Evolutionary conservation across 352 stramenopile species (phyloP), one percentile per base, ranked within the genome.

Genomic region (Phytophthora meadii): DNA sequence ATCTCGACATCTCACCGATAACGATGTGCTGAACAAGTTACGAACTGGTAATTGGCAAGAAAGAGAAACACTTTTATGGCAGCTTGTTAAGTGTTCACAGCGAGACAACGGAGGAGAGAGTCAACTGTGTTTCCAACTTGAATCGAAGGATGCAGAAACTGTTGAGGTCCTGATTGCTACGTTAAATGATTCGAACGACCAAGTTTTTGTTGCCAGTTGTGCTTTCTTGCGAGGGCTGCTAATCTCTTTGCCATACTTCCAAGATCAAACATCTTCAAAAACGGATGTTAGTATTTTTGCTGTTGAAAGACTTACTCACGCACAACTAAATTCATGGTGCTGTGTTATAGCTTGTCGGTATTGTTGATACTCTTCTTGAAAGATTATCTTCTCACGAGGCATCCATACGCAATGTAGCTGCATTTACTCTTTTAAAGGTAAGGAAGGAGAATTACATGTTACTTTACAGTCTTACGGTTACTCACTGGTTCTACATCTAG

Each of bases 361-460:
- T 72, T 32, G 36, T 59, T 5, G 17, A 51, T 1, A 22, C n/a
- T 39, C 56, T 72, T 37, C 34, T 68, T 4, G 50, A 56, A 7
- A 54, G 57, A 10, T 50, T 72, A 30, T 22, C 17, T 22, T 54
- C 46, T 14, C 57, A n/a, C 12, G 56, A 72, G 14, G 30, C 44
- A 5, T n/a, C 56, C 40, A 37, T 47, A 27, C 56, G 64, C 36
- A 63, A 68, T 56, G 30, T 34, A 11, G 56, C 56, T 22, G 42
- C 50, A 4, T 61, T 67, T 12, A 39, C 63, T 4, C 51, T 72
- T 54, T 52, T 68, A 4, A 72, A 57, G 42, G 64, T 72, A 47
- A 10, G n/a, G 22, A 10, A 39, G 2, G 4, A 41, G 10, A 12
- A 51, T 30, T 17, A 19, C 25, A 10, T 17, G 9, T 17, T 6